Evolutionary conservation across 352 stramenopile species (phyloP).

Genomic region (Globisporangium ultimum): DNA sequence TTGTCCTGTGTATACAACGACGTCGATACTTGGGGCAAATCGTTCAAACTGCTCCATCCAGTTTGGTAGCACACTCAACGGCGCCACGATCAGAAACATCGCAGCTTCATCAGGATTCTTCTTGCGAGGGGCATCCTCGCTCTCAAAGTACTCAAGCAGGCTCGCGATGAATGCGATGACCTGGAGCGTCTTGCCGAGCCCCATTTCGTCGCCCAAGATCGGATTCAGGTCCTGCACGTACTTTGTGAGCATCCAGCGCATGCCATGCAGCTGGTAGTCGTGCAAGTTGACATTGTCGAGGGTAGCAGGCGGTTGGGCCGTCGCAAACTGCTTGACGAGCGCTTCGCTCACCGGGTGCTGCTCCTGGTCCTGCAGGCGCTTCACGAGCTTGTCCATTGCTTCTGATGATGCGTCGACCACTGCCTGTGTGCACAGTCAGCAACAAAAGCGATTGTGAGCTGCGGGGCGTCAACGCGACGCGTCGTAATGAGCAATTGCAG

Average conservation of each 20-base stretch:
- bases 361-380: conserved; percentile 29
- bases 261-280: conserved; percentile 63
- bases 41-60: conserved; percentile 80
- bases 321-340: conserved; percentile 11
- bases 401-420: background rate
- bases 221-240: conserved; percentile 60
- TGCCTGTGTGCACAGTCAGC: background rate
- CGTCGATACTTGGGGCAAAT: conserved; percentile 56
- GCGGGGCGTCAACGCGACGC: no score
- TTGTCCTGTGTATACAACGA: conserved; percentile 52
- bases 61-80: conserved; percentile 78
- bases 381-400: conserved; percentile 48
- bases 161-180: conserved; percentile 66
- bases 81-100: conserved; percentile 59
- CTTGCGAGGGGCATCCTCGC: background rate
- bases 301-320: conserved; percentile 22
- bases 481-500: background rate
- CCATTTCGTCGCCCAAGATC: conserved; percentile 84
- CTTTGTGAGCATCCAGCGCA: conserved; percentile 65
- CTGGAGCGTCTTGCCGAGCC: conserved; percentile 80
- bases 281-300: conserved; percentile 62
- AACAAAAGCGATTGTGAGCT: background rate
- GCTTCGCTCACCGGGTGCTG: conserved; percentile 20
- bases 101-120: conserved; percentile 6
- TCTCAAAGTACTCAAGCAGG: conserved; percentile 23